A percentile compares a stretch with the other conserved stretches of the same genome.
Conservation (phyloP, 352 stramenopile genomes). For the Phytophthora nicotianae region DNA sequence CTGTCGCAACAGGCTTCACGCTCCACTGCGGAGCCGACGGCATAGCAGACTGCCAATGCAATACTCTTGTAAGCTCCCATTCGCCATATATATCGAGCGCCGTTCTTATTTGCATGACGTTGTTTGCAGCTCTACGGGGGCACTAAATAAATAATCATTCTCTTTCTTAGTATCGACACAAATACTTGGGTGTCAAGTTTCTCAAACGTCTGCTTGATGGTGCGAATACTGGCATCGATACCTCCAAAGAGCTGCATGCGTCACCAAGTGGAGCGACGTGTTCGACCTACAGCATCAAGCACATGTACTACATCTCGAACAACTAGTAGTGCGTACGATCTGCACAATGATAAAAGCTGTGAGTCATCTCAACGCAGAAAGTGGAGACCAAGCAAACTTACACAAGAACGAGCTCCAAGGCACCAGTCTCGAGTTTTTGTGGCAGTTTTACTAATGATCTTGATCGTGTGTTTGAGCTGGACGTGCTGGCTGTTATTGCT, state of each 20-base stretch:
- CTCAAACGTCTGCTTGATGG: too few relatives aligned
- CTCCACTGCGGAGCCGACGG: constrained; percentile 12
- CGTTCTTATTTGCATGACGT: constrained; percentile 31
- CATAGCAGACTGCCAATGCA: constrained; percentile 7
- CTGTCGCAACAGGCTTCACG: constrained; percentile 14
- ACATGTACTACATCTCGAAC: constrained; percentile 13
- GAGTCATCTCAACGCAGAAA: constrained; percentile 13
- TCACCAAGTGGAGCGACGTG: constrained; percentile 11
- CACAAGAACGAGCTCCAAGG: constrained; percentile 4
- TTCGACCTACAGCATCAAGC: constrained; percentile 12
- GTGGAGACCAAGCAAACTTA: constrained; percentile 12
- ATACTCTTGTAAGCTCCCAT: constrained; percentile 9
- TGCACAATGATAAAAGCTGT: constrained; percentile 8
- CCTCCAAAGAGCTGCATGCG: constrained; percentile 22
- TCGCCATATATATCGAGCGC: constrained; percentile 29
- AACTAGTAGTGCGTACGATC: constrained; percentile 8
- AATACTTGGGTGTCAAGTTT: constrained; percentile 2
- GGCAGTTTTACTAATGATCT: constrained; percentile 8
- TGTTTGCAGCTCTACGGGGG: constrained; percentile 12
- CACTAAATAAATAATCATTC: constrained; percentile 29
- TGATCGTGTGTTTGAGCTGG: constrained; percentile 28
- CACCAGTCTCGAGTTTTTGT: constrained; percentile 23
- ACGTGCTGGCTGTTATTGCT: constrained; percentile 41
- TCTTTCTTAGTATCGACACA: constrained; percentile 20
- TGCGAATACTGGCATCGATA: background rate